phyloP scores from a whole-genome alignment of 2,329 filamentous ascomycete genomes.

The Colletotrichum horii region DNA sequence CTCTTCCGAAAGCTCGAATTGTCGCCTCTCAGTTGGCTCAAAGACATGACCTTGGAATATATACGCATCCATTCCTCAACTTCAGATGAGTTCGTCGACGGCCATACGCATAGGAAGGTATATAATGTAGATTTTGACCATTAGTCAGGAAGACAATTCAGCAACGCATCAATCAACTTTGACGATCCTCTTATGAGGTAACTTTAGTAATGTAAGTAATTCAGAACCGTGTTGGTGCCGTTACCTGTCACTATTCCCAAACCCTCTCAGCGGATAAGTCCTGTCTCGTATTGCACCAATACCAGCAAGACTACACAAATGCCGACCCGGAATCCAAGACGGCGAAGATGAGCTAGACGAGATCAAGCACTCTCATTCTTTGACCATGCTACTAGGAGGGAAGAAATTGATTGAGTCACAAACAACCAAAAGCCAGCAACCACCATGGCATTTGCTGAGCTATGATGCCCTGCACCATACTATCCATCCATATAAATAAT shows the following conservation, averaged over 20 bases:
- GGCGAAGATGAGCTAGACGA: not conserved
- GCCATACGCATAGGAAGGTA: not conserved
- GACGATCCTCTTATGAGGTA: too few relatives aligned
- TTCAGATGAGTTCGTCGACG: accelerated
- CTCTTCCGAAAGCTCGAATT: too few relatives aligned
- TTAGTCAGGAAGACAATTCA: not conserved
- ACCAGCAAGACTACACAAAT: not conserved
- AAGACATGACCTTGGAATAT: not conserved
- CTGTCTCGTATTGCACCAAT: not conserved
- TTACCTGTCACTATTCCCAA: not conserved
- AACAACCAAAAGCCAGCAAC: too few relatives aligned
- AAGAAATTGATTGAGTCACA: too few relatives aligned
- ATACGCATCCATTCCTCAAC: not conserved
- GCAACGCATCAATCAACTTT: too few relatives aligned
- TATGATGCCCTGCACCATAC: accelerated
- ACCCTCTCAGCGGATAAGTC: not conserved
- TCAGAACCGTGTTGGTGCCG: not conserved
- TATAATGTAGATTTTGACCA: not conserved
- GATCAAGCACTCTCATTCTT: not conserved
- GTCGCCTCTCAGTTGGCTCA: accelerated
- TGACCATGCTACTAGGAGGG: not conserved
- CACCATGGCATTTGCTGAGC: not conserved
- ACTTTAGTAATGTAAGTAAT: not conserved
- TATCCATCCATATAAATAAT: not conserved
- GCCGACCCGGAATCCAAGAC: not conserved